A percentile compares a stretch with the other conserved stretches of the same genome.
Conservation (phyloP, 495 filamentous ascomycete species). For the Podospora didyma region DNA sequence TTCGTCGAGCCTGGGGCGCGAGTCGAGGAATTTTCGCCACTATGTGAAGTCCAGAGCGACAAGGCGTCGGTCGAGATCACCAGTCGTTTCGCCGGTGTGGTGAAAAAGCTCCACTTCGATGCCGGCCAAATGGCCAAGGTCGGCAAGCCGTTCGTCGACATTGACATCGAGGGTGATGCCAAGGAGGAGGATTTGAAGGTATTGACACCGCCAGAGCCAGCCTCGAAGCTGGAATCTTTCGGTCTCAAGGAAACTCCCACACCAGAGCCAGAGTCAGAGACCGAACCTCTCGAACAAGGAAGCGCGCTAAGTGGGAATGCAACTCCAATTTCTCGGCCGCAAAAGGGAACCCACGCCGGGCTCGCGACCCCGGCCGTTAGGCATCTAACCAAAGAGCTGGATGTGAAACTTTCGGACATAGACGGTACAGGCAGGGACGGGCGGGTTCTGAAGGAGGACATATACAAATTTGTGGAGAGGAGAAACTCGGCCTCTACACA, state of each 20-base stretch:
- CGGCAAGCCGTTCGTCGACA: conserved; percentile 78
- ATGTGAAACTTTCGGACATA: conserved; percentile 71
- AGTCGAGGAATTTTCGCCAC: conserved; percentile 94
- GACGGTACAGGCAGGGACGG: conserved; percentile 88
- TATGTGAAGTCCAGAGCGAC: conserved; percentile 97
- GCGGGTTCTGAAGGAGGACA: conserved; percentile 87
- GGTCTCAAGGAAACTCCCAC: neutral
- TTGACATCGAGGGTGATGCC: conserved; percentile 60
- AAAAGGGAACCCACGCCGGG: conserved; percentile 54
- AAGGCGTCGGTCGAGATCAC: conserved; percentile 99
- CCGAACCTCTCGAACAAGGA: conserved; percentile 2
- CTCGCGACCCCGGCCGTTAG: conserved; percentile 92
- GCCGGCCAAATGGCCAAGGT: conserved; percentile 94
- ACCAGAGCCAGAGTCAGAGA: neutral
- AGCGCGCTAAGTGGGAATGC: neutral
- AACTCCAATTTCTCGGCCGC: neutral
- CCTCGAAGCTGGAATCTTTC: neutral
- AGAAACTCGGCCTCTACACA: conserved; percentile 27
- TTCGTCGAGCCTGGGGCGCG: conserved; percentile 94
- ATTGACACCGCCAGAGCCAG: conserved; percentile 33
- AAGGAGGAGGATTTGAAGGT: conserved; percentile 43
- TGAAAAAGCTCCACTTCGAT: conserved; percentile 94
- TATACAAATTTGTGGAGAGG: conserved; percentile 62
- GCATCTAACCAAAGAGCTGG: conserved; percentile 73
- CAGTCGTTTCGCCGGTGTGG: conserved; percentile 87